phyloP scores from a whole-genome alignment of 139 green algal species.

The Closterium sp. region DNA sequence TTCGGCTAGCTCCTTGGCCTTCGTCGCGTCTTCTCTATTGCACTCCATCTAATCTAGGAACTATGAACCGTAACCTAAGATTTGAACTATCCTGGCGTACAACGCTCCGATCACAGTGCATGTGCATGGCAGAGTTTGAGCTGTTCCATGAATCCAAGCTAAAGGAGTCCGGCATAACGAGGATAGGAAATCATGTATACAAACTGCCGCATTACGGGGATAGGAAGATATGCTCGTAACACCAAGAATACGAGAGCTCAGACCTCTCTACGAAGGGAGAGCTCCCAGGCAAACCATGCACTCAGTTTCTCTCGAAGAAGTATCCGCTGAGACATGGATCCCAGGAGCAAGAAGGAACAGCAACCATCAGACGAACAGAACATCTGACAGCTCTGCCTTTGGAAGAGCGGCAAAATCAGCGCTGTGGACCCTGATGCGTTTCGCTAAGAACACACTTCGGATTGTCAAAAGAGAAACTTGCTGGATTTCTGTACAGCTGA shows the following conservation, averaged over 20 bases:
- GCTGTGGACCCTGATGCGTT: background rate
- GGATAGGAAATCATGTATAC: background rate
- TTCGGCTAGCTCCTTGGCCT: slow-evolving; percentile 35
- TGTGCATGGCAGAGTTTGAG: background rate
- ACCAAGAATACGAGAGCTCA: background rate
- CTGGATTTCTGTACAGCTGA: too few relatives aligned
- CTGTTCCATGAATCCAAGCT: background rate
- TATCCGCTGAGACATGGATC: too few relatives aligned
- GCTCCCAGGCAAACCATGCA: too few relatives aligned
- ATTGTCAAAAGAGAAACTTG: too few relatives aligned
- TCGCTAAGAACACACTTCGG: background rate
- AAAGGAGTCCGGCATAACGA: background rate
- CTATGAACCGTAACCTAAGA: background rate
- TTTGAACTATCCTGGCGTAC: background rate
- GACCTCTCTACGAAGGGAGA: too few relatives aligned
- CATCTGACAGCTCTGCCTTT: background rate
- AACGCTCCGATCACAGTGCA: background rate
- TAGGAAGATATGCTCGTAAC: background rate
- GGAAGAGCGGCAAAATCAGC: background rate
- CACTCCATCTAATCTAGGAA: slow-evolving; percentile 34
- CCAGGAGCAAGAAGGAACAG: background rate
- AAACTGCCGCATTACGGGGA: background rate
- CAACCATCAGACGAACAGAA: too few relatives aligned
- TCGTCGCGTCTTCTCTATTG: slow-evolving; percentile 41
- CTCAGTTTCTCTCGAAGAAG: too few relatives aligned